Conservation (phyloP, 768 basidiomycete species). For the Candolleomyces efflorescens region DNA sequence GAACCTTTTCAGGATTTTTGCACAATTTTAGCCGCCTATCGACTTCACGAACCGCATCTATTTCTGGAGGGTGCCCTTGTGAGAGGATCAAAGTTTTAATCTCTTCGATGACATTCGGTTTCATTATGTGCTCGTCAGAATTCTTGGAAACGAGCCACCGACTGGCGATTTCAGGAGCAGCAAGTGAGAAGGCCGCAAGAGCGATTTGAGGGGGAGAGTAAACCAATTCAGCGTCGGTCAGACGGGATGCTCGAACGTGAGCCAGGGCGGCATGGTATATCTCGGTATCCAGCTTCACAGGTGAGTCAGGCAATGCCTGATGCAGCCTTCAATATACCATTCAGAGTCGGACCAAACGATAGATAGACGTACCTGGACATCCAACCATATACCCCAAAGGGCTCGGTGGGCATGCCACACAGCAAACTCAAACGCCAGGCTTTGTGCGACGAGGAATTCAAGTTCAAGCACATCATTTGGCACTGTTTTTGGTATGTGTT, state of each 20-base stretch:
- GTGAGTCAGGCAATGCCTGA: constrained; percentile 55
- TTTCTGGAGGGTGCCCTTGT: constrained; percentile 60
- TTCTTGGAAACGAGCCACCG: constrained; percentile 52
- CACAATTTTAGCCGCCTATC: constrained; percentile 84
- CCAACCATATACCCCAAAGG: constrained; percentile 84
- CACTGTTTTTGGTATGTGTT: constrained; percentile 76
- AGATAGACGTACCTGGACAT: constrained; percentile 62
- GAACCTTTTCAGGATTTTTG: constrained; percentile 95
- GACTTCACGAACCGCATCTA: constrained; percentile 84
- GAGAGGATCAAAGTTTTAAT: constrained; percentile 53
- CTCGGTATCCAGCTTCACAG: constrained; percentile 43
- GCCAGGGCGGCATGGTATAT: constrained; percentile 64
- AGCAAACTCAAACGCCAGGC: constrained; percentile 89
- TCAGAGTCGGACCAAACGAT: background rate
- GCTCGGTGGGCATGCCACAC: constrained; percentile 90
- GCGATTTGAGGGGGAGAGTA: constrained; percentile 95
- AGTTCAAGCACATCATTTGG: constrained; percentile 87
- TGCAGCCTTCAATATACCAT: background rate
- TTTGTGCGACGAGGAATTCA: constrained; percentile 95
- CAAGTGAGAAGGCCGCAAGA: constrained; percentile 69
- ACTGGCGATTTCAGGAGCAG: constrained; percentile 52
- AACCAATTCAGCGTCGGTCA: constrained; percentile 89
- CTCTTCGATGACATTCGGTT: constrained; percentile 35
- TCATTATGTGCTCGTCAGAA: constrained; percentile 11
- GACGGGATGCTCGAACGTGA: constrained; percentile 72